Base-by-base conservation (phyloP, 2,329 filamentous ascomycete species). In the Hypoxylon rubiginosum region DNA sequence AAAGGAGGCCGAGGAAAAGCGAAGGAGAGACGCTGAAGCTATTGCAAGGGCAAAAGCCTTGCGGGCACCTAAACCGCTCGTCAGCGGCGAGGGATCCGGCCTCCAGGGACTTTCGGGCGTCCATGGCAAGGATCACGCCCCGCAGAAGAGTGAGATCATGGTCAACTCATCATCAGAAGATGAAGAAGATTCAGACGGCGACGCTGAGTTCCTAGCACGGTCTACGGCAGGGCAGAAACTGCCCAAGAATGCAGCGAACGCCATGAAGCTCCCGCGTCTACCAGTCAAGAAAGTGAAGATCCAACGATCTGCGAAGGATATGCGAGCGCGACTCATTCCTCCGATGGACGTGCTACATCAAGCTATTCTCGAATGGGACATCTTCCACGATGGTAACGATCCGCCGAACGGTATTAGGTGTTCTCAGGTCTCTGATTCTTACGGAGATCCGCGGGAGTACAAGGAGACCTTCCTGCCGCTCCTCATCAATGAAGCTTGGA, bases 401-500 rank as follows among this genome's bases (percentile, higher is more conserved):
- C 96, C 96, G 5, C 94, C 96, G 0, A 90, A 88, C 55, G 88
- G 88, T 15, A 89, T 90, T 51, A 85, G 88, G 48, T 97, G 95
- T 75, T 88, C 86, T 50, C 84, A 88, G 58, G 95, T 99, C 10
- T 90, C 91, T 4, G 91, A 92, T 66, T 88, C 88, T 0, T 99
- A 97, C 79, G 79, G 83, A 28, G 90, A 93, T 71, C 92, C 94
- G 0, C 82, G 82, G 46, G 90, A 92, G 53, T 99, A 99, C 77
- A 92, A 97, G 77, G 85, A 88, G 64, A 97, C 94, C 0, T 99
- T 99, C 79, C 90, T 97, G 71, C 94, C 95, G 5, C 84, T 99
- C 21, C 85, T 99, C 34, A 89, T 96, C 30, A 91, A 97, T 26
- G 96, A 99, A 82, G 95, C 95, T 30, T 99, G 96, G 96, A 92